A percentile compares a stretch with the other conserved stretches of the same genome.
phyloP scores from a whole-genome alignment of 176 grass and related monocot species.

The Phyllostachys edulis region DNA sequence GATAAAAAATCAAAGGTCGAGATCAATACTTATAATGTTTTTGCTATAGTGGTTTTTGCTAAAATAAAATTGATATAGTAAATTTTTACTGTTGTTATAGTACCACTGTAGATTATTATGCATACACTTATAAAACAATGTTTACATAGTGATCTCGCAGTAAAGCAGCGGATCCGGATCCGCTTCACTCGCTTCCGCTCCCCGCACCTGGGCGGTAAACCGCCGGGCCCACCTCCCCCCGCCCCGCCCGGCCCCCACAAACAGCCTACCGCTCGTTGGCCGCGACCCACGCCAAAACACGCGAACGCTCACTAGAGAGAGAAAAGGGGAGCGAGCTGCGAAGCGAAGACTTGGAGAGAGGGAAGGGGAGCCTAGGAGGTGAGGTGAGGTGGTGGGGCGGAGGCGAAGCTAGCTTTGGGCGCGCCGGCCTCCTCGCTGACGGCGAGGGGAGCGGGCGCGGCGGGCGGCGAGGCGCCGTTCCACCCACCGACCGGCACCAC shows the following conservation, averaged over 20 bases:
- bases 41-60: too few species aligned
- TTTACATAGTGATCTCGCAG: too few species aligned
- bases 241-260: too few species aligned
- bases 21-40: too few species aligned
- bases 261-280: slow-evolving; percentile 40
- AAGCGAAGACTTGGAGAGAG: background rate
- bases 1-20: too few species aligned
- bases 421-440: background rate
- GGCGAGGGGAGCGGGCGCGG: background rate
- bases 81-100: too few species aligned
- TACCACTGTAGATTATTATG: too few species aligned
- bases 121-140: too few species aligned
- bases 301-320: slow-evolving; percentile 11
- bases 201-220: slow-evolving; percentile 27
- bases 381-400: background rate
- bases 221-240: slow-evolving; percentile 21
- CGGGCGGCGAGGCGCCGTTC: background rate
- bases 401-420: background rate
- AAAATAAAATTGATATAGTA: too few species aligned
- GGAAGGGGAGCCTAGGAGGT: background rate
- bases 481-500: slow-evolving; percentile 11
- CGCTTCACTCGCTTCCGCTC: background rate
- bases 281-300: slow-evolving; percentile 43
- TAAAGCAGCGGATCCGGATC: too few species aligned
- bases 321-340: background rate